Conservation (phyloP, 129 eudicot species). For the Heracleum sosnowskyi region DNA sequence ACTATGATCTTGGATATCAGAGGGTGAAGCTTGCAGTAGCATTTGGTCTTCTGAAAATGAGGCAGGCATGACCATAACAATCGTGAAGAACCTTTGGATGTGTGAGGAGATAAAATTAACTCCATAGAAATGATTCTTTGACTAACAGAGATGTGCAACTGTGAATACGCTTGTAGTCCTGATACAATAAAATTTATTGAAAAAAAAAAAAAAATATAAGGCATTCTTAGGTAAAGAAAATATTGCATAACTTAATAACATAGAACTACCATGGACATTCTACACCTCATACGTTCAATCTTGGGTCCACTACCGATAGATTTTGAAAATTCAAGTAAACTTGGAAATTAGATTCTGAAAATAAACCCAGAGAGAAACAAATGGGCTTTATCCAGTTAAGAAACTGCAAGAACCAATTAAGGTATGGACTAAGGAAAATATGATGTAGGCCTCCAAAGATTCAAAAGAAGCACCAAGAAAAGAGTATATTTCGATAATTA, state of each 20-base stretch:
- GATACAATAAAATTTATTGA: background rate
- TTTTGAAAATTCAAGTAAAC: no score
- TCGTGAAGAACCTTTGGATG: no score
- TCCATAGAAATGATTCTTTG: background rate
- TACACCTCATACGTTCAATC: background rate
- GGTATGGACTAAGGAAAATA: background rate
- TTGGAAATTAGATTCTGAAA: no score
- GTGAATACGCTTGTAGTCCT: background rate
- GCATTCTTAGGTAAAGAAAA: background rate
- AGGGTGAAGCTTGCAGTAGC: no score
- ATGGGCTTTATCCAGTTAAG: no score
- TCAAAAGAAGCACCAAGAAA: background rate
- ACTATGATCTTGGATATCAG: no score
- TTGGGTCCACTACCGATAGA: no score
- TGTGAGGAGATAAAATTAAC: no score
- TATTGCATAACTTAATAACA: background rate
- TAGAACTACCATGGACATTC: background rate
- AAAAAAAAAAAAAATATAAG: no score
- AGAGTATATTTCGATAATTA: background rate
- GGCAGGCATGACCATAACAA: no score
- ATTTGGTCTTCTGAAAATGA: no score
- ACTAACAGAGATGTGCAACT: background rate
- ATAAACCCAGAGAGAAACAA: no score
- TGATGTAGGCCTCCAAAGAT: background rate
- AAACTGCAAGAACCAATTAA: background rate